These are phyloP conservation scores for Xeromyces bisporus DNA, from an alignment of 495 filamentous ascomycete species.

Conservation along the genomic window DNA sequence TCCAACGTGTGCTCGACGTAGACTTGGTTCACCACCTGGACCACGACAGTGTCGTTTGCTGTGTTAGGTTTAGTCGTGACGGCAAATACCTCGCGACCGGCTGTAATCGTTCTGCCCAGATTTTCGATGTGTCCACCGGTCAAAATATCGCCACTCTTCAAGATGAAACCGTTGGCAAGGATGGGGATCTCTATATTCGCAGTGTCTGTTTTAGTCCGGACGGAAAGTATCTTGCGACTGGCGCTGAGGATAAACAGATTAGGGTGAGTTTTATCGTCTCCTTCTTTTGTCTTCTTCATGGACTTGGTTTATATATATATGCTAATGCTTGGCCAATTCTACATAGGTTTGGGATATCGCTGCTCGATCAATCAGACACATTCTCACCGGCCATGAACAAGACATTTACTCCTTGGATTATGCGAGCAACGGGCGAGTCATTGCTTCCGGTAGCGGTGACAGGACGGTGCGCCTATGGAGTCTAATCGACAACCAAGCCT, in stretches of 20 bases:
- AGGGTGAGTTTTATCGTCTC: conserved; percentile 39
- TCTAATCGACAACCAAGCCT: conserved; percentile 55
- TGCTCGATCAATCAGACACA: conserved; percentile 56
- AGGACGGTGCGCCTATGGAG: conserved; percentile 83
- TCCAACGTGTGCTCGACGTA: conserved; percentile 69
- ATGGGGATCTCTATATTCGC: conserved; percentile 75
- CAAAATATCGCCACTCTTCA: conserved; percentile 64
- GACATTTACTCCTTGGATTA: conserved; percentile 92
- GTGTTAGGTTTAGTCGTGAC: conserved; percentile 76
- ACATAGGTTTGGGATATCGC: conserved; percentile 76
- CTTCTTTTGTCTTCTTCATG: conserved; percentile 1
- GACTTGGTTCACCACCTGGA: conserved; percentile 72
- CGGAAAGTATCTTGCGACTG: conserved; percentile 74
- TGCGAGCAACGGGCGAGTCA: conserved; percentile 69
- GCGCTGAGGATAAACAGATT: conserved; percentile 84
- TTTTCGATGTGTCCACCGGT: conserved; percentile 69
- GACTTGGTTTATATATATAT: conserved; percentile 3
- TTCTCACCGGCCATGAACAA: conserved; percentile 75
- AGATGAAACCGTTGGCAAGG: conserved; percentile 68
- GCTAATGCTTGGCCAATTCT: not conserved
- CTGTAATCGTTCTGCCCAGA: conserved; percentile 77
- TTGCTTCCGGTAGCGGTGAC: conserved; percentile 78
- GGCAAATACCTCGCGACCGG: conserved; percentile 81
- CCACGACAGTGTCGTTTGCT: conserved; percentile 83
- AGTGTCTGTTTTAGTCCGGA: conserved; percentile 91